phyloP scores from a whole-genome alignment of 2,329 filamentous ascomycete species.

The Neonectria hederae region DNA sequence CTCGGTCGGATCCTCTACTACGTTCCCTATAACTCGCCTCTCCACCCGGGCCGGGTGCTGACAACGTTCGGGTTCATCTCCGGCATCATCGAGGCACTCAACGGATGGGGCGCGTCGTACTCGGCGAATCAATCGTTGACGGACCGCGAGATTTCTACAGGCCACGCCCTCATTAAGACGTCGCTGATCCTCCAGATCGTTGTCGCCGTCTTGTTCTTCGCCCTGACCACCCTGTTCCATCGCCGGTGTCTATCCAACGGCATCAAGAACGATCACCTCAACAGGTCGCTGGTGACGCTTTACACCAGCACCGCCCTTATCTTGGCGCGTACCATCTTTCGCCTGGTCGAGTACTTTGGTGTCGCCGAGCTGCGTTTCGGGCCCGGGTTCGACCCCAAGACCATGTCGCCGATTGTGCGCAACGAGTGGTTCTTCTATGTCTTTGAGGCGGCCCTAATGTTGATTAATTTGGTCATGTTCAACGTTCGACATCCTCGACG shows the following conservation, averaged over 20 bases:
- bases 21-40: constrained; percentile 65
- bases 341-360: constrained; percentile 67
- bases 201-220: constrained; percentile 60
- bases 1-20: constrained; percentile 67
- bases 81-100: constrained; percentile 57
- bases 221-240: constrained; percentile 61
- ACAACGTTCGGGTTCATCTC: constrained; percentile 59
- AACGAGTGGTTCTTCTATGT: constrained; percentile 70
- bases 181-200: constrained; percentile 64
- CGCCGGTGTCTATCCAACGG: constrained; percentile 51
- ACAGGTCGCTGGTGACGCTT: constrained; percentile 55
- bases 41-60: constrained; percentile 57
- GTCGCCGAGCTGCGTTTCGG: constrained; percentile 53
- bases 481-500: constrained; percentile 61
- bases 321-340: constrained; percentile 63
- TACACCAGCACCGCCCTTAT: constrained; percentile 62
- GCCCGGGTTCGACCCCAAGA: constrained; percentile 48
- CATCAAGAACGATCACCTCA: constrained; percentile 46
- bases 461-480: constrained; percentile 59
- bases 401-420: constrained; percentile 57
- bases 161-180: constrained; percentile 59
- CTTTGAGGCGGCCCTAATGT: constrained; percentile 65
- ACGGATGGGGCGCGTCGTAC: constrained; percentile 58
- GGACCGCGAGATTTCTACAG: constrained; percentile 49
- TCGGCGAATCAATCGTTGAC: constrained; percentile 56